phyloP scores from a whole-genome alignment of 176 grass and related monocot species.

The Phoenix dactylifera region DNA sequence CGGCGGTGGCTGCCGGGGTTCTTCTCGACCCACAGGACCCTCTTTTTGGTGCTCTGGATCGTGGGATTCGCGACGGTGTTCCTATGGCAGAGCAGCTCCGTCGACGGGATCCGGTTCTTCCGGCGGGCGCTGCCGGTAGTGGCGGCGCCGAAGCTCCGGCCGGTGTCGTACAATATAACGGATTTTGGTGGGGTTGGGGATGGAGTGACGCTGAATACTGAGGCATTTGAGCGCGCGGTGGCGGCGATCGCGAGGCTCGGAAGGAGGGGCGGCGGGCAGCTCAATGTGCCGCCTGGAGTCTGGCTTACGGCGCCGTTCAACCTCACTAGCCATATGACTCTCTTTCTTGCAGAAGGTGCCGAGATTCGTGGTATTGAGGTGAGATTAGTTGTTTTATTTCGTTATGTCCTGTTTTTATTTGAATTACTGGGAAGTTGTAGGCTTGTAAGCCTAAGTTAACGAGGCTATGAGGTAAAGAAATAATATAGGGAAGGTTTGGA shows the following conservation, averaged over 20 bases:
- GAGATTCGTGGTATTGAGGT: constrained; percentile 78
- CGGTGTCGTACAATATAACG: constrained; percentile 50
- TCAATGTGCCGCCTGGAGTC: constrained; percentile 58
- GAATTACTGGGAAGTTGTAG: too few relatives aligned
- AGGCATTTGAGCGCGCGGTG: constrained; percentile 73
- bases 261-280: constrained; percentile 54
- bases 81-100: constrained; percentile 56
- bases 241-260: constrained; percentile 34
- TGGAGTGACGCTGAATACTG: constrained; percentile 61
- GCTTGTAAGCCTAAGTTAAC: too few relatives aligned
- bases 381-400: constrained; percentile 6
- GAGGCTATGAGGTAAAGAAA: too few relatives aligned
- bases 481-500: too few relatives aligned
- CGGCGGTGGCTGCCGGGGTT: constrained; percentile 32
- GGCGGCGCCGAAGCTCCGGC: constrained; percentile 39
- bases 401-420: too few relatives aligned
- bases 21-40: constrained; percentile 38
- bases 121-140: constrained; percentile 2
- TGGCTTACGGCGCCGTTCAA: constrained; percentile 95
- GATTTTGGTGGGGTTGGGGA: constrained; percentile 78
- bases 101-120: constrained; percentile 13
- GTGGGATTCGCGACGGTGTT: constrained; percentile 57
- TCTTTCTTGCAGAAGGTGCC: constrained; percentile 69
- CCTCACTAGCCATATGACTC: constrained; percentile 84
- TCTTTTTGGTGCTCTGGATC: constrained; percentile 52